Evolutionary conservation across 345 rosid genomes (phyloP).

Genomic region (Excoecaria cochinchinensis): DNA sequence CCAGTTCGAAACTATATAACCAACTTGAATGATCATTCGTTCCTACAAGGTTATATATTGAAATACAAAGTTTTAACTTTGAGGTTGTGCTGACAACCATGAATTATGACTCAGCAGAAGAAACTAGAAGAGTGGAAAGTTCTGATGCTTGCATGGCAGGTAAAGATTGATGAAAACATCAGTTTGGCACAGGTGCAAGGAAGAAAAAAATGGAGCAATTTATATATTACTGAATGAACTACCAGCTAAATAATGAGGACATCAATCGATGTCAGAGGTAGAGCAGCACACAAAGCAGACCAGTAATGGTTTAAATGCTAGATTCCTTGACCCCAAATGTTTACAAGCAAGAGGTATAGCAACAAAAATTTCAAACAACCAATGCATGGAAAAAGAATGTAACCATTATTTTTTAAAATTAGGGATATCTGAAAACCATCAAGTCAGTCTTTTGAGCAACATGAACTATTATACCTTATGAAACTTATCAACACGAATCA

Average conservation of each 20-base stretch:
- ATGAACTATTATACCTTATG: conserved; percentile 48
- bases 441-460: neutral
- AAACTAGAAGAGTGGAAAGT: too few species aligned
- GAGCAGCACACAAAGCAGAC: neutral
- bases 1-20: too few species aligned
- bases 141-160: neutral
- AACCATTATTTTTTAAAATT: neutral
- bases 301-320: neutral
- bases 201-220: neutral
- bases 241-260: neutral
- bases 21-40: too few species aligned
- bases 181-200: neutral
- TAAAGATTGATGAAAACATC: neutral
- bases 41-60: too few species aligned
- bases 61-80: too few species aligned
- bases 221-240: neutral
- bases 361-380: neutral
- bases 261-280: neutral
- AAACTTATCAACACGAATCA: conserved; percentile 84
- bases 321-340: neutral
- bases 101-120: too few species aligned
- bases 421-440: neutral
- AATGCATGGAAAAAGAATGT: neutral
- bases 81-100: too few species aligned
- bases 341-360: neutral